Evolutionary conservation across 1,139 yeast species (phyloP).

Genomic region (Yamadazyma sp.): DNA sequence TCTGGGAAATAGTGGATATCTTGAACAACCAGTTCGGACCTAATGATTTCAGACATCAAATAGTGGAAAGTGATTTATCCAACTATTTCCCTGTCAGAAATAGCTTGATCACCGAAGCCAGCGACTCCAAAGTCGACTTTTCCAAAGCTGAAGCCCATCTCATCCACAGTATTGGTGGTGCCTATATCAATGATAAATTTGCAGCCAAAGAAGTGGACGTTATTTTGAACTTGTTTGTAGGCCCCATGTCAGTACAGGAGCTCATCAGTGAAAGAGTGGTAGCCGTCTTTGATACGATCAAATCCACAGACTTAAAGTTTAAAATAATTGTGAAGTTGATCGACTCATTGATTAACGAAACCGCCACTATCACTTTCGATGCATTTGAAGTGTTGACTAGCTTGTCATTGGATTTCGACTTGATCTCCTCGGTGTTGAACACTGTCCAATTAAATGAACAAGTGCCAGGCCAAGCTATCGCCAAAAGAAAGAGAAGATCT

Average conservation of each 20-base stretch:
- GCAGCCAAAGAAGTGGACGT: conserved; percentile 56
- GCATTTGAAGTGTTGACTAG: conserved; percentile 53
- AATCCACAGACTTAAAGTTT: conserved; percentile 53
- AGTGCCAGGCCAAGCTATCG: conserved; percentile 49
- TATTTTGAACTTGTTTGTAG: conserved; percentile 49
- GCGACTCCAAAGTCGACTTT: conserved; percentile 45
- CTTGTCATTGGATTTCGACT: conserved; percentile 43
- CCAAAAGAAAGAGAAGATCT: conserved; percentile 78
- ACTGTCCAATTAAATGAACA: conserved; percentile 47
- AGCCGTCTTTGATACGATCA: conserved; percentile 54
- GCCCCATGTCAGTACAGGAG: conserved; percentile 40
- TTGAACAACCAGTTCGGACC: conserved; percentile 20
- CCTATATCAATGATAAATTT: conserved; percentile 25
- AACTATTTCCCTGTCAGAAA: conserved; percentile 37
- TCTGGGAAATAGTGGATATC: conserved; percentile 30
- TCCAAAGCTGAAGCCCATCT: conserved; percentile 56
- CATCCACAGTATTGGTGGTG: conserved; percentile 54
- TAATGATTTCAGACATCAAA: conserved; percentile 32
- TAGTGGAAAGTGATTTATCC: conserved; percentile 30
- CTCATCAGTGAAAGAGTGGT: conserved; percentile 58
- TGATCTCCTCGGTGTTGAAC: conserved; percentile 51
- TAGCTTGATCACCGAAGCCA: conserved; percentile 45
- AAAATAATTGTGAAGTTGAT: conserved; percentile 59
- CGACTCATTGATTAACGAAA: conserved; percentile 49
- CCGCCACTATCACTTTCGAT: conserved; percentile 38